These are phyloP conservation scores for Liriodendron chinense DNA, from an alignment of 164 flowering plant genomes.

Conservation along the genomic window DNA sequence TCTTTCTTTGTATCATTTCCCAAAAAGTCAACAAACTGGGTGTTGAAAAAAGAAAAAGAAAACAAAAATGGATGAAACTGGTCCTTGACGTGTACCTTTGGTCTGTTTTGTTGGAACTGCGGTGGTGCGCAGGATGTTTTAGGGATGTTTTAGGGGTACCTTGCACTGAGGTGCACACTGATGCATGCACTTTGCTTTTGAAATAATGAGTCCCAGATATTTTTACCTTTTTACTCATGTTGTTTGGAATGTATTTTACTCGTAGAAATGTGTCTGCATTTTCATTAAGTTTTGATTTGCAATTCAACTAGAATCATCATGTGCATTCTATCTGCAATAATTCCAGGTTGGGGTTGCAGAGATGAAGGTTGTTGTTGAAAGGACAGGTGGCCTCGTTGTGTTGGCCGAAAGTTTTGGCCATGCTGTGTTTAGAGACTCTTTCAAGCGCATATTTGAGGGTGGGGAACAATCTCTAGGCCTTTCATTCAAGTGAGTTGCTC, in stretches of 20 bases:
- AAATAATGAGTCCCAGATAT: too few species aligned
- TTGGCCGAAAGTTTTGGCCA: slow-evolving; percentile 97
- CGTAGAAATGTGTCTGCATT: too few species aligned
- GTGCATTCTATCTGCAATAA: not conserved
- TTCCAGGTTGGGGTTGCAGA: slow-evolving; percentile 94
- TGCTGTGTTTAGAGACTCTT: slow-evolving; percentile 89
- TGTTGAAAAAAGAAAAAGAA: not conserved
- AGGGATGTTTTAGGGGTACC: not conserved
- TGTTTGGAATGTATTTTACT: too few species aligned
- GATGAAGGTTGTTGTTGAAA: slow-evolving; percentile 91
- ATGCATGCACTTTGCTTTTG: too few species aligned
- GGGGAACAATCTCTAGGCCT: slow-evolving; percentile 94
- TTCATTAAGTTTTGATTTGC: too few species aligned
- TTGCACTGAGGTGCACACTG: not conserved
- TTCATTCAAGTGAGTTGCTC: slow-evolving; percentile 74
- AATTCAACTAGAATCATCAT: not conserved
- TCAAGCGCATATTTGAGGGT: slow-evolving; percentile 84
- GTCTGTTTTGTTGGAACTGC: not conserved
- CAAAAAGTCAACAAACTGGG: too few species aligned
- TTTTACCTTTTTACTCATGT: too few species aligned
- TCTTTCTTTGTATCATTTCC: too few species aligned
- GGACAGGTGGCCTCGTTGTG: slow-evolving; percentile 94
- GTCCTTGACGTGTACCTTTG: not conserved
- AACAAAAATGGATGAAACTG: not conserved
- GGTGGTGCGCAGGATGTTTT: not conserved